phyloP scores from a whole-genome alignment of 2,329 filamentous ascomycete genomes.

The Neonectria ditissima region DNA sequence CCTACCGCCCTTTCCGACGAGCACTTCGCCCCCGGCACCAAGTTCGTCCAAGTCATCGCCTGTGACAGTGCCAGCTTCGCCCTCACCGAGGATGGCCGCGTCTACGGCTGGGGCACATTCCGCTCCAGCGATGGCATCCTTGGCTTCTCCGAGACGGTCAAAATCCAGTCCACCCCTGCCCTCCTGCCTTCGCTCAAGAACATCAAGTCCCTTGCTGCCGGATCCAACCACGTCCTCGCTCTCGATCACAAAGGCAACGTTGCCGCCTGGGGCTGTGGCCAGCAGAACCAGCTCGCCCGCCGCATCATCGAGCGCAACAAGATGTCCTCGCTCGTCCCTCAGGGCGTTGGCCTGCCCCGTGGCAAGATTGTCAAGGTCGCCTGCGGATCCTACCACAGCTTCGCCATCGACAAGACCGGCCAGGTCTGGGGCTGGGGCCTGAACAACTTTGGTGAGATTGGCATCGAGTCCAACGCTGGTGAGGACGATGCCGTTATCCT shows the following conservation, averaged over 20 bases:
- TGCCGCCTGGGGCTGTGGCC: conserved; percentile 78
- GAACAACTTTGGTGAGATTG: conserved; percentile 88
- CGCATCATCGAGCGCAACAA: conserved; percentile 71
- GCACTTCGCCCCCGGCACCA: conserved; percentile 70
- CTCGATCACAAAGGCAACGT: conserved; percentile 74
- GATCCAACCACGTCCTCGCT: conserved; percentile 78
- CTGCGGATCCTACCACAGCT: conserved; percentile 84
- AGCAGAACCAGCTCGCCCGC: conserved; percentile 74
- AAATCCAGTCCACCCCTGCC: conserved; percentile 62
- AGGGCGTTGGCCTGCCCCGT: conserved; percentile 67
- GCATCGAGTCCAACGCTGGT: conserved; percentile 66
- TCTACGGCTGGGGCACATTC: conserved; percentile 90
- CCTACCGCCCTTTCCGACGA: conserved; percentile 71
- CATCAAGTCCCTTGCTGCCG: conserved; percentile 72
- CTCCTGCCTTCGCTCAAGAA: conserved; percentile 74
- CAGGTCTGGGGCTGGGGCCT: conserved; percentile 85
- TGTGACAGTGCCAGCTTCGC: conserved; percentile 82
- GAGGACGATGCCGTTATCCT: conserved; percentile 74
- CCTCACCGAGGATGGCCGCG: conserved; percentile 78
- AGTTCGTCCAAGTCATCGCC: conserved; percentile 73
- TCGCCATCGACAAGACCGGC: conserved; percentile 78
- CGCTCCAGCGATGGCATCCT: conserved; percentile 73
- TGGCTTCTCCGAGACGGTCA: conserved; percentile 68
- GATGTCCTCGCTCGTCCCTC: conserved; percentile 69
- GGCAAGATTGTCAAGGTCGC: conserved; percentile 68